Base-by-base conservation (phyloP, 225 moss, liverwort and hornwort species). In the Takakia lepidozioides region DNA sequence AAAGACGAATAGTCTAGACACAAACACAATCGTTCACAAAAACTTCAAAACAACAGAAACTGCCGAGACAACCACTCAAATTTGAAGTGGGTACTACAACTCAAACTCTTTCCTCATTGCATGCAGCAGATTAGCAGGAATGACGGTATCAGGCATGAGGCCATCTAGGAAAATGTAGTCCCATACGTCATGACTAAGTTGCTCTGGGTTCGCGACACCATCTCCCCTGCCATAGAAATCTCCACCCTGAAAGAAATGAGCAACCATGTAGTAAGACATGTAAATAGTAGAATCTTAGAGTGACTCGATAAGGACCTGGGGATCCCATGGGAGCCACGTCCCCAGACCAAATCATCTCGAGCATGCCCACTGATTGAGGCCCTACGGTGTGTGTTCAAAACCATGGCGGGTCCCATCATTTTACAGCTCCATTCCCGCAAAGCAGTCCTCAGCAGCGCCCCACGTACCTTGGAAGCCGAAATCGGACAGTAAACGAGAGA, bases 31-130 rank as follows among this genome's bases (percentile, higher is more conserved):
- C n/a, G n/a, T n/a, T n/a, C n/a, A n/a, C n/a, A n/a, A n/a, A n/a
- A n/a, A n/a, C n/a, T n/a, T n/a, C n/a, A n/a, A n/a, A n/a, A n/a
- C n/a, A n/a, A n/a, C n/a, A n/a, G n/a, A n/a, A n/a, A n/a, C n/a
- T n/a, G n/a, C n/a, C n/a, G n/a, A n/a, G n/a, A n/a, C n/a, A n/a
- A n/a, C n/a, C n/a, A n/a, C n/a, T n/a, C n/a, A n/a, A n/a, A n/a
- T n/a, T n/a, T n/a, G n/a, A 25, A 90, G 87, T 2, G 95, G 95
- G 46, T 98, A 98, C 95, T 91, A 98, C 47, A 91, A 98, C 22
- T 65, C 74, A 43, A 98, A 91, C 60, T 98, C 95, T 23, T 60
- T 61, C 61, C 75, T 78, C 95, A 98, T 87, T 71, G 69, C 75
- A 32, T 80, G 45, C 28, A 90, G 44, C 20, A 84, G 43, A 20